These are phyloP conservation scores for Pythium diclinum DNA, from an alignment of 352 stramenopile genomes.

Conservation along the genomic window DNA sequence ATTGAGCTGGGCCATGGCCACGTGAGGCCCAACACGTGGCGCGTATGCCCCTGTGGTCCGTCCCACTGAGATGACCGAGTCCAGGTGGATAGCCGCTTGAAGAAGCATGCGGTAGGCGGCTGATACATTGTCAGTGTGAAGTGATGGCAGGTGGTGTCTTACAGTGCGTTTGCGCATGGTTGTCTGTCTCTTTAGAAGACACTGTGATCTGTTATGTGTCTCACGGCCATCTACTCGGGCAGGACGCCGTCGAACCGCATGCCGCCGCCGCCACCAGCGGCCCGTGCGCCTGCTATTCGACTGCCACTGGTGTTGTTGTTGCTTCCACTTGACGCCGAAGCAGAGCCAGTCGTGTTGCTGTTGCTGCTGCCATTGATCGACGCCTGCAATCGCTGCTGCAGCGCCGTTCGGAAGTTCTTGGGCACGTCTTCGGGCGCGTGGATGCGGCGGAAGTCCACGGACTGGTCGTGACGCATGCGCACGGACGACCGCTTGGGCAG, in stretches of 20 bases:
- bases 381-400: constrained; percentile 39
- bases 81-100: neutral
- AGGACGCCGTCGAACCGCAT: constrained; percentile 23
- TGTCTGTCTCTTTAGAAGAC: too few species aligned
- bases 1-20: too few species aligned
- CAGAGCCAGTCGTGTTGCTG: neutral
- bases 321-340: neutral
- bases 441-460: constrained; percentile 62
- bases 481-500: constrained; percentile 65
- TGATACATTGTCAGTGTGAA: neutral
- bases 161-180: neutral
- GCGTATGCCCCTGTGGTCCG: neutral
- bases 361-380: neutral
- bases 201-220: too few species aligned
- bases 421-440: constrained; percentile 70
- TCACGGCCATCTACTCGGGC: constrained; percentile 8
- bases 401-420: constrained; percentile 62
- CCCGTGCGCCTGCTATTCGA: neutral
- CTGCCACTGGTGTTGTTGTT: constrained; percentile 7
- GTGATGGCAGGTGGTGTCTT: neutral
- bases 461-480: constrained; percentile 57
- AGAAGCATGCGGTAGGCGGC: neutral
- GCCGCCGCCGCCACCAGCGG: neutral
- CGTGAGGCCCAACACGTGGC: neutral
- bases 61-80: neutral